These are phyloP conservation scores for Fragilariopsis cylindrus DNA, from an alignment of 108 stramenopile species.

Conservation along the genomic window DNA sequence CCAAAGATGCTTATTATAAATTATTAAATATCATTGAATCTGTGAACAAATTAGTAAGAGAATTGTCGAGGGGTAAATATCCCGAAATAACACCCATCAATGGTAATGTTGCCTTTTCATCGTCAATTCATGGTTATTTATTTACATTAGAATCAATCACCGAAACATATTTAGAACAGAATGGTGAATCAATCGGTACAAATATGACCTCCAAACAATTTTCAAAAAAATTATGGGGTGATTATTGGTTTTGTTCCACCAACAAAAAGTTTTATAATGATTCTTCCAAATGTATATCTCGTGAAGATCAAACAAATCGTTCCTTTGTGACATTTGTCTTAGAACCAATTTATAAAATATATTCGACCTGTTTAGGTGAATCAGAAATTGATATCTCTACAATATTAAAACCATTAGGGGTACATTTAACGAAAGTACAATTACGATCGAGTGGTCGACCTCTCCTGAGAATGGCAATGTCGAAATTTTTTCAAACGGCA, in stretches of 20 bases:
- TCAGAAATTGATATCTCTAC: slow-evolving; percentile 71
- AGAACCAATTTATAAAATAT: slow-evolving; percentile 98
- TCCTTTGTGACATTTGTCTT: slow-evolving; percentile 93
- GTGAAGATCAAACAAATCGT: slow-evolving; percentile 42
- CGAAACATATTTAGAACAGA: slow-evolving; percentile 78
- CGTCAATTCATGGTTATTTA: slow-evolving; percentile 83
- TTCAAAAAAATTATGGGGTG: slow-evolving; percentile 91
- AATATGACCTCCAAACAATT: slow-evolving; percentile 78
- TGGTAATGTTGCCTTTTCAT: slow-evolving; percentile 92
- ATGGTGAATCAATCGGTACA: too few relatives aligned
- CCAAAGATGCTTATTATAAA: slow-evolving; percentile 95
- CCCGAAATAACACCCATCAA: slow-evolving; percentile 70
- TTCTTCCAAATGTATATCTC: slow-evolving; percentile 47
- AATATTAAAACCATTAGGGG: slow-evolving; percentile 74
- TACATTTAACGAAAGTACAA: slow-evolving; percentile 79
- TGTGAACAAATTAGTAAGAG: slow-evolving; percentile 74
- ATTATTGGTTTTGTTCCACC: slow-evolving; percentile 79
- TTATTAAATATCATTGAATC: slow-evolving; percentile 87
- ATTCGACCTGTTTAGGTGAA: slow-evolving; percentile 93
- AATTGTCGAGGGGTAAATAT: slow-evolving; percentile 70
- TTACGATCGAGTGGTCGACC: slow-evolving; percentile 82
- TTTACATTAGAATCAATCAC: slow-evolving; percentile 92
- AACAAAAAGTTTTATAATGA: slow-evolving; percentile 60
- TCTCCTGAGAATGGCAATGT: slow-evolving; percentile 80
- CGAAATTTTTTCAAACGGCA: slow-evolving; percentile 78